Evolutionary conservation across 2,329 filamentous ascomycete genomes (phyloP).

Genomic region (Sarocladiaceae sp.): DNA sequence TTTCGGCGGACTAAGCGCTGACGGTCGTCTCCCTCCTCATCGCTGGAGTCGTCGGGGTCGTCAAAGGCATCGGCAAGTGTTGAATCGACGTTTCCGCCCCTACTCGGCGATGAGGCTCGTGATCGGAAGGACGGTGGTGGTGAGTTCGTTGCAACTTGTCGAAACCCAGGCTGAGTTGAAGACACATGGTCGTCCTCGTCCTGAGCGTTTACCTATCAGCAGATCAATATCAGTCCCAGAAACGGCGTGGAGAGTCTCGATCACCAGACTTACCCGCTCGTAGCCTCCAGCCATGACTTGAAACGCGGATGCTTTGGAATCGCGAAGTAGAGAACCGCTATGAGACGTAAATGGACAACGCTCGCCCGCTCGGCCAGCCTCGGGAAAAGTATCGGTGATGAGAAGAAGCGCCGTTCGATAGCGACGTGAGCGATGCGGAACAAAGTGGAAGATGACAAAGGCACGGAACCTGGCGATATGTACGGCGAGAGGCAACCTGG

Average conservation of each 20-base stretch:
- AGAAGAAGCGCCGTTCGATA: no score
- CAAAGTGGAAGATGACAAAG: no score
- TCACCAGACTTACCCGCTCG: slow-evolving; percentile 31
- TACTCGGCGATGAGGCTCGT: slow-evolving; percentile 56
- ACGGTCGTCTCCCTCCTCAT: slow-evolving; percentile 67
- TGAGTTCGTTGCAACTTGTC: slow-evolving; percentile 42
- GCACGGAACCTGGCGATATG: no score
- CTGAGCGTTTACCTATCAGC: slow-evolving; percentile 50
- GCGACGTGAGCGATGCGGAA: no score
- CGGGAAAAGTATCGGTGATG: no score
- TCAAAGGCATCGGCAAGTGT: slow-evolving; percentile 93
- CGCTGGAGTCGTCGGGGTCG: slow-evolving; percentile 69
- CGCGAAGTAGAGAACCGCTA: no score
- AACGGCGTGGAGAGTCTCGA: not conserved
- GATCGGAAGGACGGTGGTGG: slow-evolving; percentile 85
- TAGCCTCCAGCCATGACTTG: slow-evolving; percentile 48
- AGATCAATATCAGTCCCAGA: not conserved
- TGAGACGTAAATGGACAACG: no score
- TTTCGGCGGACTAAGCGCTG: slow-evolving; percentile 76
- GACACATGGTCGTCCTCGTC: slow-evolving; percentile 44
- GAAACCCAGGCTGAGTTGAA: slow-evolving; percentile 16
- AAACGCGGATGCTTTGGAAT: not conserved
- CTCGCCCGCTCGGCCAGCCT: no score
- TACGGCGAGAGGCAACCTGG: no score
- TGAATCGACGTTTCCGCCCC: slow-evolving; percentile 53